Evolutionary conservation across 2,329 filamentous ascomycete species (phyloP), one percentile per base, ranked within the genome.

Genomic region (Fusarium globosum): DNA sequence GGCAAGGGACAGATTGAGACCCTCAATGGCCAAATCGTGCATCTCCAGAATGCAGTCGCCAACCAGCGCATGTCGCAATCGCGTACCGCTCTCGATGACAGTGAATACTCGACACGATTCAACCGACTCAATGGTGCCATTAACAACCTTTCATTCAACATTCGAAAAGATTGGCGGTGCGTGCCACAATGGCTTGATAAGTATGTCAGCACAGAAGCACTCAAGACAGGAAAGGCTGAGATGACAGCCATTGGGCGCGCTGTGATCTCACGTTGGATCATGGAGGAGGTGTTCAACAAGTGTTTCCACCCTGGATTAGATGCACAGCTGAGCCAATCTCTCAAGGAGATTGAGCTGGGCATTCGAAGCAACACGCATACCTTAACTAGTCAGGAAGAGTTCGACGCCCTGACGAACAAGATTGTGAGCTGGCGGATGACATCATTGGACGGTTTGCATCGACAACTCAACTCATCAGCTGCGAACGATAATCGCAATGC

Each of bases 161-260:
- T 98, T 72, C 93, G 96, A 72, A 98, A 98, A 83, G 93, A 97
- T 79, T 99, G 96, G 96, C 90, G 90, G 71, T 86, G 87, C 39
- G 87, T 98, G 61, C 96, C 96, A 1, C 80, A 86, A 11, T 98
- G 95, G 94, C 86, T 99, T 49, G 88, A 91, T 61, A 88, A 88
- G 30, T 94, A 91, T 61, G 93, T 97, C 73, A 98, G 96, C 81
- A 88, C 92, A 59, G 95, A 97, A 77, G 96, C 95, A 2, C 87
- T 97, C 61, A 90, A 92, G 77, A 94, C 92, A 15, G 96, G 95
- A 69, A 97, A 95, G 80, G 95, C 98, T 81, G 96, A 99, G 82
- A 99, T 99, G 96, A 98, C 95, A 12, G 95, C 95, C 10, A 93
- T 97, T 30, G 96, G 96, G 21, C 91, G 96, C 61, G 95, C 96